Percentiles rank a stretch among this genome's conserved stretches.
These are phyloP conservation scores for Fusarium concolor DNA, from an alignment of 2,329 filamentous ascomycete genomes.

Conservation along the genomic window DNA sequence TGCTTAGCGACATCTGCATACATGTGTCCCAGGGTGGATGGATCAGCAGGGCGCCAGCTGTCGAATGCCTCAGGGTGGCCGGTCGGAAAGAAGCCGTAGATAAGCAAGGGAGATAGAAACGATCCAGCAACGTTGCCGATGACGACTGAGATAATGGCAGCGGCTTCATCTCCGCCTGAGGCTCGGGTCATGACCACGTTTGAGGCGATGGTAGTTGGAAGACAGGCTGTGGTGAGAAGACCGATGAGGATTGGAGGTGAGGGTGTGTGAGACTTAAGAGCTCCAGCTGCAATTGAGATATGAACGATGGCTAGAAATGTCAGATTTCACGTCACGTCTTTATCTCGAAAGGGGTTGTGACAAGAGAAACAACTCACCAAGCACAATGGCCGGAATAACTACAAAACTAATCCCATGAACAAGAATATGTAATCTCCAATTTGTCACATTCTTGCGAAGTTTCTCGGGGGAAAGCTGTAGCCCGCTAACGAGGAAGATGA, in stretches of 20 bases:
- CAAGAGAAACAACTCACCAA: conserved; percentile 55
- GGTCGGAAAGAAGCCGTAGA: conserved; percentile 69
- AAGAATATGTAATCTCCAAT: conserved; percentile 75
- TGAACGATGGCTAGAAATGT: conserved; percentile 56
- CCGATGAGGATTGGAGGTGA: conserved; percentile 74
- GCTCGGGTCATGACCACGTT: conserved; percentile 80
- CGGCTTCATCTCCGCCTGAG: conserved; percentile 74
- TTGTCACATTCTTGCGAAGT: conserved; percentile 69
- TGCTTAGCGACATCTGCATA: conserved; percentile 76
- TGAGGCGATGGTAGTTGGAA: conserved; percentile 78
- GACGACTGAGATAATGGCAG: conserved; percentile 75
- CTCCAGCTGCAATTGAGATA: conserved; percentile 60
- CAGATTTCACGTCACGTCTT: conserved; percentile 7
- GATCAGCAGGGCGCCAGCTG: conserved; percentile 64
- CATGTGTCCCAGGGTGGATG: conserved; percentile 67
- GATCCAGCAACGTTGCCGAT: conserved; percentile 77
- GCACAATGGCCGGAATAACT: conserved; percentile 71
- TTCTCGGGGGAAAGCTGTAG: conserved; percentile 74
- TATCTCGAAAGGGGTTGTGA: neutral
- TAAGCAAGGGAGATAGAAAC: conserved; percentile 73
- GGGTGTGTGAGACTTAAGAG: conserved; percentile 65
- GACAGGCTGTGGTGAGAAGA: conserved; percentile 73
- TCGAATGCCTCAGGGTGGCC: conserved; percentile 62
- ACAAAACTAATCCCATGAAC: conserved; percentile 76
- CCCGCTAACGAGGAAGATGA: conserved; percentile 79